Evolutionary conservation across 2,329 filamentous ascomycete genomes (phyloP), one percentile per base, ranked within the genome.

Genomic region (Ophiocordyceps australis): DNA sequence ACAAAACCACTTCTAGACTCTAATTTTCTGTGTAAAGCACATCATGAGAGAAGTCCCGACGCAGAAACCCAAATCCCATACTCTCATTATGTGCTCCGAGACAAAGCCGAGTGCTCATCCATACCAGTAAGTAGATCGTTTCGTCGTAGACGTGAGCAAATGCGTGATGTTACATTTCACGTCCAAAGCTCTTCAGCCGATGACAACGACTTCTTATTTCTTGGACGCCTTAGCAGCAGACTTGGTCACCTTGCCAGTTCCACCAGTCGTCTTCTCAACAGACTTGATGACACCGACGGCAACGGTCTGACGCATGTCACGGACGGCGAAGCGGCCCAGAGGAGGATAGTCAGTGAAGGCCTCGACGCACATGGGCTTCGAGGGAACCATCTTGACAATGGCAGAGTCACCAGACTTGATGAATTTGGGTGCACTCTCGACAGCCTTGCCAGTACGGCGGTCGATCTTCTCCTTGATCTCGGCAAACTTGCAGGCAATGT

Each of bases 311-410:
- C 69, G 65, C 85, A 94, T 94, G 67, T 94, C 86, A 78, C 86
- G 86, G 73, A 98, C 89, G 60, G 89, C 89, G 74, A 98, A 98
- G 77, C 89, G 86, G 60, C 89, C 89, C 50, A 98, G 83, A 61
- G 89, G 89, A 53, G 89, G 86, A 74, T 95, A 98, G 56, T 94
- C 83, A 52, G 85, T 94, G 83, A 95, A 98, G 49, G 89, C 69
- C 82, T 98, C 89, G 62, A 98, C 89, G 64, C 89, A 98, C 89
- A 98, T 98, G 58, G 89, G 89, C 85, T 98, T 98, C 70, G 86
- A 94, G 58, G 89, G 89, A 72, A 94, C 57, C 89, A 98, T 95
- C 83, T 94, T 95, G 70, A 98, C 89, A 67, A 98, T 98, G 62
- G 86, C 86, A 46, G 89, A 86, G 62, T 98, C 89, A 78, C 89